Evolutionary conservation across 2,329 filamentous ascomycete genomes (phyloP).

Genomic region (Phaeoacremonium minimum): DNA sequence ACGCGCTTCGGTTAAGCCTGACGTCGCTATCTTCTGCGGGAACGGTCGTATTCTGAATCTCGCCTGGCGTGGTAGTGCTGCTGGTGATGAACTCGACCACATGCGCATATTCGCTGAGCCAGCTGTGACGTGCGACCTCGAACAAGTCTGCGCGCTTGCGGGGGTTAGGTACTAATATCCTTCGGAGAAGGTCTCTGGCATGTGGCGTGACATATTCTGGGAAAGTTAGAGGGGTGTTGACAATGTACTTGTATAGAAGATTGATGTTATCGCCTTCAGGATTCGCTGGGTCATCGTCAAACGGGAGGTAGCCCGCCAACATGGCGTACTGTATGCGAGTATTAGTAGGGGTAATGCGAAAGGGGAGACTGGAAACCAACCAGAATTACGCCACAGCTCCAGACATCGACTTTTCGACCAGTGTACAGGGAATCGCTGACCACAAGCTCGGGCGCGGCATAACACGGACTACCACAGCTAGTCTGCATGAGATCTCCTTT

Average conservation of each 20-base stretch:
- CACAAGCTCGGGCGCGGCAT: conserved; percentile 93
- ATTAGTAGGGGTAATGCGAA: conserved; percentile 2
- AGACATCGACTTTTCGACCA: conserved; percentile 95
- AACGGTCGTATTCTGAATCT: conserved; percentile 78
- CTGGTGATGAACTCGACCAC: conserved; percentile 97
- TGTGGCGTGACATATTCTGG: conserved; percentile 98
- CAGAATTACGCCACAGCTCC: conserved; percentile 98
- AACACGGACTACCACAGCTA: conserved; percentile 96
- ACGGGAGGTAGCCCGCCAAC: conserved; percentile 94
- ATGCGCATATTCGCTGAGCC: conserved; percentile 95
- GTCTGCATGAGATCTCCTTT: conserved; percentile 98
- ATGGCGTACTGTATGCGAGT: conserved; percentile 79
- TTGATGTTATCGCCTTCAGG: conserved; percentile 99
- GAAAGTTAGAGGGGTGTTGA: conserved; percentile 93
- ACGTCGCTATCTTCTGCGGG: conserved; percentile 50
- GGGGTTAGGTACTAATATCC: conserved; percentile 93
- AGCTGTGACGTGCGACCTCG: conserved; percentile 95
- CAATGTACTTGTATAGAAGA: conserved; percentile 97
- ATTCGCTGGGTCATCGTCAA: conserved; percentile 97
- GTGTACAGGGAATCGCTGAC: conserved; percentile 98
- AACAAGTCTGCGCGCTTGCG: conserved; percentile 93
- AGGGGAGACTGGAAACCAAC: conserved; percentile 52
- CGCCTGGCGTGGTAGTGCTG: conserved; percentile 79
- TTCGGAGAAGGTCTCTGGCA: conserved; percentile 83
- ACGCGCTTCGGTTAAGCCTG: conserved; percentile 76